These are phyloP conservation scores for Fusarium virguliforme DNA, from an alignment of 2,329 filamentous ascomycete species.

Conservation along the genomic window DNA sequence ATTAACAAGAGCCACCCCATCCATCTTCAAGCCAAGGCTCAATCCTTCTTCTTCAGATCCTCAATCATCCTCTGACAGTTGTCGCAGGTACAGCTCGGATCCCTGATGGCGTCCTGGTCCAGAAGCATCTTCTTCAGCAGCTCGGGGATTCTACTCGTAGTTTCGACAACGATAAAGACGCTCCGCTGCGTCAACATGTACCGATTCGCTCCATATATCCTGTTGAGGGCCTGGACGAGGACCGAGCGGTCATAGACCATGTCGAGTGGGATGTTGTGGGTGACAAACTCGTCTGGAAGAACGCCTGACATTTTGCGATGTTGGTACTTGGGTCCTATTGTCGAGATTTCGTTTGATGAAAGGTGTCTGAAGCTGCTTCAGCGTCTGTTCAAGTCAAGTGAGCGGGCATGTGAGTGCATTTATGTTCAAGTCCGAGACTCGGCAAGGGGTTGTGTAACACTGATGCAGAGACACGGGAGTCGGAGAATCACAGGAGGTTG, in stretches of 20 bases:
- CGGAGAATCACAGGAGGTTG: not conserved
- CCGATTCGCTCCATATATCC: not conserved
- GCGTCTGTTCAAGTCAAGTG: not conserved
- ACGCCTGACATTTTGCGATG: not conserved
- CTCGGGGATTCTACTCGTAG: not conserved
- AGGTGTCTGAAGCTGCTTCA: not conserved
- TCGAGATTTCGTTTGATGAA: not conserved
- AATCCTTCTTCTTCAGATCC: not conserved
- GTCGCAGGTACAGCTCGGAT: not conserved
- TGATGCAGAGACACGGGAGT: slow-evolving; percentile 1
- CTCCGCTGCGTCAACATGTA: not conserved
- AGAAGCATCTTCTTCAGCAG: not conserved
- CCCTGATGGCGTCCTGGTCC: not conserved
- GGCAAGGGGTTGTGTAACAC: not conserved
- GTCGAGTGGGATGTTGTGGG: not conserved
- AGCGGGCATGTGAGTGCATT: slow-evolving; percentile 8
- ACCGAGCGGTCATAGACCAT: not conserved
- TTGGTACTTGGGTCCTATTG: not conserved
- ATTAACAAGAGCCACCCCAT: too few species aligned
- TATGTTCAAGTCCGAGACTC: slow-evolving; percentile 2
- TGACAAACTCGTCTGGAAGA: not conserved
- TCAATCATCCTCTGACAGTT: slow-evolving; percentile 1
- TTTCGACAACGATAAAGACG: not conserved
- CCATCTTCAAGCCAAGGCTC: too few species aligned
- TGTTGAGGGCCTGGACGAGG: not conserved